Evolutionary conservation across 2,329 filamentous ascomycete genomes (phyloP).

Genomic region (Coniella lustricola): DNA sequence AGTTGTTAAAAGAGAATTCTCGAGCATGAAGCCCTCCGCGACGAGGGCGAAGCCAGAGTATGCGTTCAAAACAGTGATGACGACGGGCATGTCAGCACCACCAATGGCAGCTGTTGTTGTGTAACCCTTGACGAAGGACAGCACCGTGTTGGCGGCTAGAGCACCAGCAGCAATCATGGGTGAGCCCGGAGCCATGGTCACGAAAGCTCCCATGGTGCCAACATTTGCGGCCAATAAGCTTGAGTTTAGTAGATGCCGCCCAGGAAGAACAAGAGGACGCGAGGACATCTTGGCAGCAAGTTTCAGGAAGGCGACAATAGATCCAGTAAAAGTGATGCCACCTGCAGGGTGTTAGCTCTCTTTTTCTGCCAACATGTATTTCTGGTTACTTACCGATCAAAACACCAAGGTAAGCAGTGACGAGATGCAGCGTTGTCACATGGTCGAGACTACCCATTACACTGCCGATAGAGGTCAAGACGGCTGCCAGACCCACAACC

Average conservation of each 20-base stretch:
- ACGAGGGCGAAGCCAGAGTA: conserved; percentile 88
- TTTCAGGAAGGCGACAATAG: conserved; percentile 83
- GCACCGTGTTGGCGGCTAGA: conserved; percentile 64
- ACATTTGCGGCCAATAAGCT: conserved; percentile 68
- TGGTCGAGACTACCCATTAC: conserved; percentile 68
- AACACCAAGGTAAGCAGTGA: conserved; percentile 80
- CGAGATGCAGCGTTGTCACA: conserved; percentile 71
- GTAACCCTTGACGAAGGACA: conserved; percentile 81
- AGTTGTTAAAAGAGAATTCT: conserved; percentile 77
- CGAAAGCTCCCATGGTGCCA: conserved; percentile 76
- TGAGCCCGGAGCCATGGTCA: conserved; percentile 73
- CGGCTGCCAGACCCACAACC: conserved; percentile 81
- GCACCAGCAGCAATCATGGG: conserved; percentile 74
- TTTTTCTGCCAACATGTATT: too few relatives aligned
- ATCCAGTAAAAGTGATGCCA: conserved; percentile 86
- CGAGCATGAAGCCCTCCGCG: conserved; percentile 85
- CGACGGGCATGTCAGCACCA: conserved; percentile 89
- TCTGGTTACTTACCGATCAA: conserved; percentile 54
- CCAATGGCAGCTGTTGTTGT: conserved; percentile 85
- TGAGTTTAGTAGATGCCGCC: conserved; percentile 68
- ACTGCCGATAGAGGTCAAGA: conserved; percentile 81
- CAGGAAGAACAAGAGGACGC: conserved; percentile 63
- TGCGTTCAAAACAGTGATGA: conserved; percentile 84
- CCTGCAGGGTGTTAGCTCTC: conserved; percentile 26
- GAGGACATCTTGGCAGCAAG: conserved; percentile 78